These are phyloP conservation scores for Fistulifera pelliculosa DNA, from an alignment of 108 stramenopile species.

Conservation along the genomic window DNA sequence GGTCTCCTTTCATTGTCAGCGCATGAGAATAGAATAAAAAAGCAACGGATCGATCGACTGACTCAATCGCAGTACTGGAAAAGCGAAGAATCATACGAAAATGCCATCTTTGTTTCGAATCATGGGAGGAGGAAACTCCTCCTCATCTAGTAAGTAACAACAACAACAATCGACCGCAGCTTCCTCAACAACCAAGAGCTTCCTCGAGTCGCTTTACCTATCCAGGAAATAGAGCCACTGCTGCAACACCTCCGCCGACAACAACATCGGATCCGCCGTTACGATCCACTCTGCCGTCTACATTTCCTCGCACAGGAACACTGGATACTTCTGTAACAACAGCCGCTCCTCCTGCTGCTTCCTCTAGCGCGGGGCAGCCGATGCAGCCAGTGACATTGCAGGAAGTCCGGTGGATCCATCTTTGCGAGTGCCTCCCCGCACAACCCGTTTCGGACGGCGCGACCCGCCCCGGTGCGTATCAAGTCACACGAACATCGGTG, in stretches of 20 bases:
- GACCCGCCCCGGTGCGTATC: slow-evolving; percentile 48
- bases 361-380: background rate
- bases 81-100: slow-evolving; percentile 1
- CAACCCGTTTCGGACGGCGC: background rate
- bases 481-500: slow-evolving; percentile 38
- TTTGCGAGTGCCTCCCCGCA: background rate
- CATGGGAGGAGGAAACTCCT: slow-evolving; percentile 17
- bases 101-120: slow-evolving; percentile 30
- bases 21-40: background rate
- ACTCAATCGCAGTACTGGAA: background rate
- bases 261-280: slow-evolving; percentile 3
- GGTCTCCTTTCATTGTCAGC: too few relatives aligned
- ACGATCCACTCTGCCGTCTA: slow-evolving; percentile 1
- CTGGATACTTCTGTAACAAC: too few relatives aligned
- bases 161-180: background rate
- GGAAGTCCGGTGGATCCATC: slow-evolving; percentile 2
- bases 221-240: slow-evolving; percentile 16
- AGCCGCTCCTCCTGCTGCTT: background rate
- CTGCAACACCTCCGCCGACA: background rate
- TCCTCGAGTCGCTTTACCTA: slow-evolving; percentile 5
- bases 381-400: background rate
- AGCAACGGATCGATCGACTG: background rate
- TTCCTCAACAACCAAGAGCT: background rate
- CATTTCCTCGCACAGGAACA: background rate
- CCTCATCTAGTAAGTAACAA: slow-evolving; percentile 5